Conservation (phyloP, 495 filamentous ascomycete genomes). For the Usnea hakonensis region DNA sequence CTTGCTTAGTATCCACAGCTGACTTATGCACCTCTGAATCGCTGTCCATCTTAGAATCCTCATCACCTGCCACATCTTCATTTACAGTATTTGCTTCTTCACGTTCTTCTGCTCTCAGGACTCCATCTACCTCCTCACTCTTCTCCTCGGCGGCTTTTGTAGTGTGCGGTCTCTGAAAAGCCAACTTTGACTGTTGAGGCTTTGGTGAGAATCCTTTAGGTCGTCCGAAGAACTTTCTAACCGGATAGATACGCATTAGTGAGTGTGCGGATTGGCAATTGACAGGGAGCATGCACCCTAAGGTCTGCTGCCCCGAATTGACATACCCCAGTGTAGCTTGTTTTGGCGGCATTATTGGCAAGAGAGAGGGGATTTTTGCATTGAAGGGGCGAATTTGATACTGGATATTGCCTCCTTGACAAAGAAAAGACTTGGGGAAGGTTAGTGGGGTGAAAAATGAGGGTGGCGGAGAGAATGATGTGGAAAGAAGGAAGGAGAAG, state of each 20-base stretch:
- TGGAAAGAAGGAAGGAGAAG: neutral
- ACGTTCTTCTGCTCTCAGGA: neutral
- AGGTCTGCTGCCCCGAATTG: conserved; percentile 64
- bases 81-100: neutral
- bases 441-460: neutral
- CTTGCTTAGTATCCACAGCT: neutral
- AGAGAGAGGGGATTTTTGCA: neutral
- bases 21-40: neutral
- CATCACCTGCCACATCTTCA: neutral
- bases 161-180: conserved; percentile 18
- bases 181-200: conserved; percentile 24
- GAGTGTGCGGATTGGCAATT: neutral
- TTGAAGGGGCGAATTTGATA: neutral
- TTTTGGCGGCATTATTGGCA: conserved; percentile 38
- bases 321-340: conserved; percentile 95
- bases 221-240: conserved; percentile 25
- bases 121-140: neutral
- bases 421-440: neutral
- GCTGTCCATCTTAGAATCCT: conserved; percentile 1
- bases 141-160: neutral
- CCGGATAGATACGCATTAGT: conserved; percentile 1
- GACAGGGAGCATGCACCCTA: conserved; percentile 58
- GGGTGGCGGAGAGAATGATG: neutral
- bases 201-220: conserved; percentile 15
- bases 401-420: neutral